phyloP scores from a whole-genome alignment of 2,329 filamentous ascomycete species.

The Colletotrichum godetiae region DNA sequence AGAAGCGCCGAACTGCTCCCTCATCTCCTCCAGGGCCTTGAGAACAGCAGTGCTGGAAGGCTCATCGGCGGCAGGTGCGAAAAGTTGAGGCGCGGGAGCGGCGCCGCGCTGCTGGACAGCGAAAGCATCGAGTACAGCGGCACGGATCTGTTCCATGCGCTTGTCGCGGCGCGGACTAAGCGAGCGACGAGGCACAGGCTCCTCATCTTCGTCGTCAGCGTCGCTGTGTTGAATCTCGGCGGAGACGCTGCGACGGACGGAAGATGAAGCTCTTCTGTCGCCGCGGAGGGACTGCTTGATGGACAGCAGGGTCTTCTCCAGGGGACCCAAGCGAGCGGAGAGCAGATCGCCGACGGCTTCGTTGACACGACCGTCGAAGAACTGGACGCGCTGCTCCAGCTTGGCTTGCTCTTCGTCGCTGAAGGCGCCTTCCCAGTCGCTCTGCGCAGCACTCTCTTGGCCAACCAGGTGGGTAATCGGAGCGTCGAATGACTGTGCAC shows the following conservation, averaged over 20 bases:
- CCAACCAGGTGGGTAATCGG: constrained; percentile 73
- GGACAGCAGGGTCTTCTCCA: constrained; percentile 81
- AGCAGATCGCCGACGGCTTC: constrained; percentile 84
- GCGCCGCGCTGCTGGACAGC: constrained; percentile 62
- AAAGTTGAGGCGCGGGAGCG: constrained; percentile 41
- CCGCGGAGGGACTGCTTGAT: constrained; percentile 78
- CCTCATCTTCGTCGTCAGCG: constrained; percentile 93
- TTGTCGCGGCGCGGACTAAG: constrained; percentile 83
- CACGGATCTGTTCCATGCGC: constrained; percentile 84
- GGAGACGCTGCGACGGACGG: constrained; percentile 72
- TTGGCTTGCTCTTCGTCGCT: constrained; percentile 87
- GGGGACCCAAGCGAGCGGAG: constrained; percentile 79
- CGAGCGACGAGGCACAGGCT: constrained; percentile 71
- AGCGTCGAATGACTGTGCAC: constrained; percentile 62
- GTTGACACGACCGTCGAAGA: constrained; percentile 93
- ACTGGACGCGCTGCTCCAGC: constrained; percentile 81
- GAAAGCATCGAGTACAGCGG: constrained; percentile 79
- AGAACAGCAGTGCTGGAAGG: constrained; percentile 62
- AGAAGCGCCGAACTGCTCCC: constrained; percentile 61
- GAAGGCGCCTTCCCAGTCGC: constrained; percentile 93
- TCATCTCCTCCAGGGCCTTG: constrained; percentile 75
- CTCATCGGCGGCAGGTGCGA: constrained; percentile 43
- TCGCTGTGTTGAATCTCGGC: constrained; percentile 84
- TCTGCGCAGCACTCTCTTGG: constrained; percentile 74
- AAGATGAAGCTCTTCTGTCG: constrained; percentile 66